Evolutionary conservation across 352 stramenopile genomes (phyloP).

Genomic region (Pythium graminicola): DNA sequence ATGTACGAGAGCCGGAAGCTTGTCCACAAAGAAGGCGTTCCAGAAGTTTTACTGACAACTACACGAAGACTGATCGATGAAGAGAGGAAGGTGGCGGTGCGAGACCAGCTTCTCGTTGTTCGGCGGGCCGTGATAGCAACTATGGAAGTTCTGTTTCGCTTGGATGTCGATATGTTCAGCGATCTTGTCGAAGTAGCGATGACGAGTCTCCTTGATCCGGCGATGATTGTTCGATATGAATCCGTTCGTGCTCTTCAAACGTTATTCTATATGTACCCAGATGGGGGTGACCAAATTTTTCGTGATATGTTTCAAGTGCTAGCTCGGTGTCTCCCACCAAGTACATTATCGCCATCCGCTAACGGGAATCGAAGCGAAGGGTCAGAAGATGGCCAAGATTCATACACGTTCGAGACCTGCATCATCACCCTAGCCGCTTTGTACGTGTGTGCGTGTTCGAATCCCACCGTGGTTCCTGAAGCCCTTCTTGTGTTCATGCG

Average conservation of each 20-base stretch:
- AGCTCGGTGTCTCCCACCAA: conserved; percentile 23
- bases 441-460: conserved; percentile 64
- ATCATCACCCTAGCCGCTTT: conserved; percentile 46
- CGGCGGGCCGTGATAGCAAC: conserved; percentile 38
- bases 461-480: conserved; percentile 40
- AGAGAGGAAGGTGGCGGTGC: conserved; percentile 12
- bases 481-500: conserved; percentile 46
- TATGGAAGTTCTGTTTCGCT: conserved; percentile 63
- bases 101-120: conserved; percentile 24
- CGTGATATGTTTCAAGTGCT: conserved; percentile 43
- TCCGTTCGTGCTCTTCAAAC: conserved; percentile 50
- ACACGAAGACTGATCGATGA: conserved; percentile 32
- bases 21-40: conserved; percentile 47
- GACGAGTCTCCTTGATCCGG: conserved; percentile 39
- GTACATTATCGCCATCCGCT: not conserved
- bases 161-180: conserved; percentile 44
- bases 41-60: conserved; percentile 35
- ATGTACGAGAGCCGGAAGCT: conserved; percentile 52
- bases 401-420: conserved; percentile 17
- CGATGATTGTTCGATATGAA: conserved; percentile 46
- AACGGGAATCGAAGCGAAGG: not conserved
- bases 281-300: conserved; percentile 52
- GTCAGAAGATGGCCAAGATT: not conserved
- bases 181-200: conserved; percentile 50
- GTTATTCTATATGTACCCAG: conserved; percentile 77